A percentile compares a stretch with the other conserved stretches of the same genome.
Conservation (phyloP, 352 stramenopile genomes). For the Phytophthora syringae region DNA sequence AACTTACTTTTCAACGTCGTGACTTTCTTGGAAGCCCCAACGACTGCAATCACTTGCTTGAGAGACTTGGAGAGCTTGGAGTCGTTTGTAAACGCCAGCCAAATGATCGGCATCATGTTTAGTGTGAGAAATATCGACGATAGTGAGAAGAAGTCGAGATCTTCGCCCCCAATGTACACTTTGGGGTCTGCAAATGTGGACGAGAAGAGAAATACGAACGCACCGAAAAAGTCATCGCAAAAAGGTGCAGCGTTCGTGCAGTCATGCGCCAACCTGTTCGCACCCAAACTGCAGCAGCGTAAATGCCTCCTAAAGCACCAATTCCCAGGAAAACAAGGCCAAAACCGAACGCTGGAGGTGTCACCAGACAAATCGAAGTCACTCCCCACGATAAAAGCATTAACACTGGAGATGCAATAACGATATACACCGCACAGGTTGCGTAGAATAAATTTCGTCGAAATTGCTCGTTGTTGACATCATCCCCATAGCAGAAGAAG, state of each 20-base stretch:
- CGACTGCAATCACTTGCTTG: slow-evolving; percentile 76
- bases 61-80: slow-evolving; percentile 86
- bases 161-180: slow-evolving; percentile 68
- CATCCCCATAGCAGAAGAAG: slow-evolving; percentile 85
- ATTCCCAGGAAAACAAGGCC: slow-evolving; percentile 77
- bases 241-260: slow-evolving; percentile 53
- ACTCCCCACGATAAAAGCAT: slow-evolving; percentile 77
- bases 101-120: slow-evolving; percentile 92
- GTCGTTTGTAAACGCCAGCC: slow-evolving; percentile 91
- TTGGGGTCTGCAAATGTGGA: slow-evolving; percentile 81
- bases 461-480: slow-evolving; percentile 62
- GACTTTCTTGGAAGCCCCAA: slow-evolving; percentile 80
- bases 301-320: slow-evolving; percentile 46
- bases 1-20: slow-evolving; percentile 82
- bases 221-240: slow-evolving; percentile 60
- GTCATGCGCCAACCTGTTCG: slow-evolving; percentile 88
- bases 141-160: slow-evolving; percentile 82
- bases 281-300: slow-evolving; percentile 64
- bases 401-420: slow-evolving; percentile 60
- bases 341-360: slow-evolving; percentile 79
- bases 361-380: slow-evolving; percentile 73
- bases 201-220: slow-evolving; percentile 84
- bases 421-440: slow-evolving; percentile 57
- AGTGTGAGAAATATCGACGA: slow-evolving; percentile 83
- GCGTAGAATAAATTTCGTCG: slow-evolving; percentile 85